Evolutionary conservation across 177 flowering plant genomes (phyloP), one percentile per base, ranked within the genome.

Genomic region (Vitis hybrid): DNA sequence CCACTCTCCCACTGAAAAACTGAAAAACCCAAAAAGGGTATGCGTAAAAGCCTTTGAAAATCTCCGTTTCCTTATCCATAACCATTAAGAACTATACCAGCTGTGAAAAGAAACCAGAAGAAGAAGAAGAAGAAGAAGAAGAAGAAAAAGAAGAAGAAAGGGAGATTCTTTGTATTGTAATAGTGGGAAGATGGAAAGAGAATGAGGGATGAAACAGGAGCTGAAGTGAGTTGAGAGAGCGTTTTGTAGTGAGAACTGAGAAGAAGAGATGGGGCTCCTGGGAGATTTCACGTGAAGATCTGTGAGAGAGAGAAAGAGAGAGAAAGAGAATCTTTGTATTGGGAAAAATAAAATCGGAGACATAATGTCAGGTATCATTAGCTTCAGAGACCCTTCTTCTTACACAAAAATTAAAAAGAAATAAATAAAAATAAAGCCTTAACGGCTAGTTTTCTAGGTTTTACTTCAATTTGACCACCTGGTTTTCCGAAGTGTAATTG

Each of bases 401-500:
- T n/a, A 68, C 35, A 27, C 56, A 32, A 54, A 58, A 62, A 61
- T 40, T 40, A 40, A 40, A 40, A 40, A 40, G 7, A 40, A 40
- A 40, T 4, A 40, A 40, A 40, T 35, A 35, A 35, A 35, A 5
- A 40, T 3, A 40, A 40, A 40, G 46, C 46, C 73, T 68, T 50
- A 77, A 77, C 80, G 80, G 76, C 80, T 77, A 77, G 80, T 77
- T 72, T 70, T 3, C 46, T 40, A 40, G 46, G 46, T 35, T 46
- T 51, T 15, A 13, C 14, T 14, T 57, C 10, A 55, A 27, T 52
- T 30, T 56, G 61, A 58, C 30, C 15, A 6, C 49, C 57, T 21
- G 46, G 70, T 56, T 30, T 68, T 69, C 52, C 46, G 46, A 40
- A 40, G 46, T 40, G 46, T 40, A 40, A 40, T 69, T 50, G 24